Evolutionary conservation across 2,329 filamentous ascomycete species (phyloP).

Genomic region (Diaporthe batatas): DNA sequence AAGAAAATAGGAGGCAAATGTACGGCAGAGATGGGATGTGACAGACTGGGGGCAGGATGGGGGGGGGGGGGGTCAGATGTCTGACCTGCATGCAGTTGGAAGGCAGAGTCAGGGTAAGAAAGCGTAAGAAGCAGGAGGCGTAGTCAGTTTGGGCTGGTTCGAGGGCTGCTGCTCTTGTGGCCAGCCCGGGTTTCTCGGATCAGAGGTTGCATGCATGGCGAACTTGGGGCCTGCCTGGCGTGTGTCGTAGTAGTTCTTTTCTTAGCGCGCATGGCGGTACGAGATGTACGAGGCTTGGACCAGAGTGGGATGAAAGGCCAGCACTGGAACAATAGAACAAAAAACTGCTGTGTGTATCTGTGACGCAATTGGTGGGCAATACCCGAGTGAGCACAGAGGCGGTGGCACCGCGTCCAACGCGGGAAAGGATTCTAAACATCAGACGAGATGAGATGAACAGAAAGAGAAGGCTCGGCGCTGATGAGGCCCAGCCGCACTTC

Average conservation of each 20-base stretch:
- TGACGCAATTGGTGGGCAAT: conserved; percentile 29
- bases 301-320: neutral
- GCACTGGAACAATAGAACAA: neutral
- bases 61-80: conserved; percentile 22
- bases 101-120: neutral
- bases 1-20: neutral
- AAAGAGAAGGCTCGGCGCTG: conserved; percentile 13
- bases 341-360: conserved; percentile 3
- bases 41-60: conserved; percentile 20
- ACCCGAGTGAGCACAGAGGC: conserved; percentile 1
- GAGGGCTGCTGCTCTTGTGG: conserved; percentile 4
- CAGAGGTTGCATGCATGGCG: conserved; percentile 21
- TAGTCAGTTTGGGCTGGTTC: conserved; percentile 12
- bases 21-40: neutral
- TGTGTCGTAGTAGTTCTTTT: neutral
- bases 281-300: neutral
- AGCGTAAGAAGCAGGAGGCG: conserved; percentile 8
- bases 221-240: neutral
- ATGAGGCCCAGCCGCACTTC: conserved; percentile 11
- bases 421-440: conserved; percentile 9
- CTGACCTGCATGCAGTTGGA: conserved; percentile 18
- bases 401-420: neutral
- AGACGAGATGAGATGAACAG: conserved; percentile 5
- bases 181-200: conserved; percentile 24
- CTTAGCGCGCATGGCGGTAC: conserved; percentile 1